Base-by-base conservation (phyloP, 2,329 filamentous ascomycete species). In the Cladophialophora exuberans region DNA sequence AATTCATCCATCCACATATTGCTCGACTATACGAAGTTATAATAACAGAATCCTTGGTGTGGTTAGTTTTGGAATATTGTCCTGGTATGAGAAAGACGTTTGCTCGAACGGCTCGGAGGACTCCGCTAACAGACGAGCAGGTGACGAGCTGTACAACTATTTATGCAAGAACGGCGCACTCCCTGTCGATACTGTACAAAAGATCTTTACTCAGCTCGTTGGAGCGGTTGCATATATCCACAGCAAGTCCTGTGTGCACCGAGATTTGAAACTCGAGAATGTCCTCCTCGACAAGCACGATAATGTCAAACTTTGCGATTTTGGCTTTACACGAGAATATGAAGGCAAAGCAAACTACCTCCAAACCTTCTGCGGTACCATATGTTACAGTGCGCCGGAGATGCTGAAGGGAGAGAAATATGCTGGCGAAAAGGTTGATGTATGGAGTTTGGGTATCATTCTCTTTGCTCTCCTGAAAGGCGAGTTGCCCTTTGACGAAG, bases 381-480 rank as follows among this genome's bases (percentile, higher is more conserved):
- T 99, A 60, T 97, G 93, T 75, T 99, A 99, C 73, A 96, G 91
- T 51, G 94, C 94, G 2, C 94, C 94, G 2, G 94, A 99, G 73
- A 99, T 99, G 94, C 80, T 99, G 35, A 96, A 94, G 71, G 94
- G 92, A 33, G 94, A 99, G 72, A 97, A 96, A 72, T 99, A 99
- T 69, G 94, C 92, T 0, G 93, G 91, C 22, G 91, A 97, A 76
- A 97, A 97, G 76, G 93, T 99, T 44, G 94, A 99, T 67, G 91
- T 99, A 3, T 99, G 94, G 94, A 97, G 93, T 72, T 88, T 92
- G 69, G 91, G 91, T 58, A 91, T 96, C 61, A 96, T 96, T 67
- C 80, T 94, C 38, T 94, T 90, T 72, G 89, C 92, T 33, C 76
- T 94, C 62, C 78, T 94, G 26, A 88, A 90, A 23, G 89, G 89